phyloP scores from a whole-genome alignment of 352 stramenopile genomes.

The Thalassiosira livingstoniorum region DNA sequence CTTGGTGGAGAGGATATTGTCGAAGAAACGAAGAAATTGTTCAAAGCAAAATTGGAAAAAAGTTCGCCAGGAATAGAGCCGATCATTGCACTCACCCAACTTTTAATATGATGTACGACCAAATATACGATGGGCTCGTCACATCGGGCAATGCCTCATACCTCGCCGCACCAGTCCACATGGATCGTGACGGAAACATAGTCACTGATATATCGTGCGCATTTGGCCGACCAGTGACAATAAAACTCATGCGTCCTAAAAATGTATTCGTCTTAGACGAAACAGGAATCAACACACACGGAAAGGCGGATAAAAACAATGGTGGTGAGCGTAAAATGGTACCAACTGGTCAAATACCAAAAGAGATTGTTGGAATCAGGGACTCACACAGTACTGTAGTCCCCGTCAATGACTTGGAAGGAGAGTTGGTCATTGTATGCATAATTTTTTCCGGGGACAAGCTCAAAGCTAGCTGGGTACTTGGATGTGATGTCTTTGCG shows the following conservation, averaged over 20 bases:
- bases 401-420: slow-evolving; percentile 28
- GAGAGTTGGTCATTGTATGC: slow-evolving; percentile 13
- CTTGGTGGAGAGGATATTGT: slow-evolving; percentile 27
- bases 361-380: slow-evolving; percentile 28
- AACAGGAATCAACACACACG: slow-evolving; percentile 31
- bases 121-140: slow-evolving; percentile 20
- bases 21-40: slow-evolving; percentile 26
- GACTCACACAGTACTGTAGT: slow-evolving; percentile 35
- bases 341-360: slow-evolving; percentile 24
- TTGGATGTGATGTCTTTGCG: too few species aligned
- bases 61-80: slow-evolving; percentile 29
- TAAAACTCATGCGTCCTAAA: slow-evolving; percentile 15
- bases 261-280: slow-evolving; percentile 47
- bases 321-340: slow-evolving; percentile 37
- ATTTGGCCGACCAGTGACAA: slow-evolving; percentile 30
- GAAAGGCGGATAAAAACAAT: slow-evolving; percentile 37
- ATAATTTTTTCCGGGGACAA: too few species aligned
- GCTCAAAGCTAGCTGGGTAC: too few species aligned
- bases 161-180: slow-evolving; percentile 20
- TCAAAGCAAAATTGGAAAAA: slow-evolving; percentile 16
- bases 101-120: slow-evolving; percentile 44
- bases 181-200: slow-evolving; percentile 32
- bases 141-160: slow-evolving; percentile 27
- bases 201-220: slow-evolving; percentile 30
- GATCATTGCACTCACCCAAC: slow-evolving; percentile 31